Evolutionary conservation across 805 yeast genomes (phyloP).

Genomic region (Nakazawaea wickerhamii): DNA sequence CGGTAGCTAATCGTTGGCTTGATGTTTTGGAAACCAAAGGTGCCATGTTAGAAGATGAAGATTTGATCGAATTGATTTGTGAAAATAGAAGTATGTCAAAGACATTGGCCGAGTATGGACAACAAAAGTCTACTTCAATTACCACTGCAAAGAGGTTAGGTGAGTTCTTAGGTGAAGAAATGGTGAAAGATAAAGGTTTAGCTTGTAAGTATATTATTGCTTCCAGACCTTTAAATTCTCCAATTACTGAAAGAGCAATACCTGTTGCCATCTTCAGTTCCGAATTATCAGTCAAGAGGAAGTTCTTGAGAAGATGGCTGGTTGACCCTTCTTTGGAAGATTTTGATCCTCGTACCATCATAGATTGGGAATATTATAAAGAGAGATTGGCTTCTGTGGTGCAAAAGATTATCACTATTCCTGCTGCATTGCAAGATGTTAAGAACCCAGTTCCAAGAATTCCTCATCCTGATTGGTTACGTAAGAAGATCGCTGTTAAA

Average conservation of each 20-base stretch:
- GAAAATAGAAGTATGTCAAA: constrained; percentile 96
- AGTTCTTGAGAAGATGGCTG: constrained; percentile 81
- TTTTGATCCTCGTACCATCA: constrained; percentile 81
- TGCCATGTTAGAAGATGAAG: constrained; percentile 83
- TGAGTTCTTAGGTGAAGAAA: constrained; percentile 91
- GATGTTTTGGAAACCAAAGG: constrained; percentile 91
- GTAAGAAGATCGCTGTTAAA: constrained; percentile 49
- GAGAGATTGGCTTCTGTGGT: constrained; percentile 90
- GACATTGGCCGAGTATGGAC: constrained; percentile 80
- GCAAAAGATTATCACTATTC: constrained; percentile 92
- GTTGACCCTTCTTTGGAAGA: constrained; percentile 68
- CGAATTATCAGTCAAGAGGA: constrained; percentile 61
- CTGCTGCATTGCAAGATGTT: constrained; percentile 90
- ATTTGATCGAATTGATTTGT: constrained; percentile 88
- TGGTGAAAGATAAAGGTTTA: constrained; percentile 94
- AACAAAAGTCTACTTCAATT: constrained; percentile 89
- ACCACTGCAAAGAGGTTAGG: constrained; percentile 93
- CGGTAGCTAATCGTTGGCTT: constrained; percentile 92
- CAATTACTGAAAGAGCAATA: constrained; percentile 92
- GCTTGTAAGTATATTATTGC: constrained; percentile 94
- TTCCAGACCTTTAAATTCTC: constrained; percentile 73
- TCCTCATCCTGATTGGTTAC: constrained; percentile 91
- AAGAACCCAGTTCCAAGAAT: constrained; percentile 93
- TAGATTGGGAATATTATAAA: constrained; percentile 91
- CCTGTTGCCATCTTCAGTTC: constrained; percentile 96